Evolutionary conservation across 106 monocot species (phyloP).

Genomic region (Hemerocallis citrina): DNA sequence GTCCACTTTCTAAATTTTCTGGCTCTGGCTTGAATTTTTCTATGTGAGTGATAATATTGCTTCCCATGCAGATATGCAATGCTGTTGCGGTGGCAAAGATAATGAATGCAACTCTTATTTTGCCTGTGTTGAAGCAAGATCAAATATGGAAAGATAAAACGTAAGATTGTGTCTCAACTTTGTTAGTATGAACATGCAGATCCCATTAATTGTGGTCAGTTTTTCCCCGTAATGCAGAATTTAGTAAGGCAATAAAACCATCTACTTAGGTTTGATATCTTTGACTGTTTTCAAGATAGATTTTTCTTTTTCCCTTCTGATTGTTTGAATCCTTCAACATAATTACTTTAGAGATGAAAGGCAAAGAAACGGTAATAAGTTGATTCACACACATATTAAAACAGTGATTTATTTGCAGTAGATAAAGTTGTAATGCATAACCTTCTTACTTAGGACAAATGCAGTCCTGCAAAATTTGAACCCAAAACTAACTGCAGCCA

Average conservation of each 20-base stretch:
- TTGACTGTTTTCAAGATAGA: too few relatives aligned
- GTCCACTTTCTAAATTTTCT: not conserved
- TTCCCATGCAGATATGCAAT: conserved; percentile 84
- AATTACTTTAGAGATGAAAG: not conserved
- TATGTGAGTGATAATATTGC: not conserved
- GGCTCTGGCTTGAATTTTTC: not conserved
- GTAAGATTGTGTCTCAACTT: conserved; percentile 30
- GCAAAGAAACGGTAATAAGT: too few relatives aligned
- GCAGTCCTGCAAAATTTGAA: too few relatives aligned
- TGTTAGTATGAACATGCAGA: not conserved
- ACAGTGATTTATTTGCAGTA: too few relatives aligned
- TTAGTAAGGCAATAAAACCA: not conserved
- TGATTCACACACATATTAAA: too few relatives aligned
- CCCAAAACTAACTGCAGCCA: too few relatives aligned
- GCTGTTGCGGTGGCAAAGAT: conserved; percentile 99
- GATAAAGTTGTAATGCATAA: too few relatives aligned
- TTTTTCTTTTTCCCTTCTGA: too few relatives aligned
- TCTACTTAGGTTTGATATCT: too few relatives aligned
- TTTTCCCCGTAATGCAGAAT: not conserved
- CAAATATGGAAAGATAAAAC: conserved; percentile 99
- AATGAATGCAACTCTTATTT: conserved; percentile 93
- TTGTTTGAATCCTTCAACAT: not conserved
- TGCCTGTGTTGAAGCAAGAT: conserved; percentile 96
- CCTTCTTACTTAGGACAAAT: too few relatives aligned
- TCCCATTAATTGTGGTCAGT: not conserved